These are phyloP conservation scores for Dianthus caryophyllus DNA, from an alignment of 148 eudicot genomes.

Conservation along the genomic window DNA sequence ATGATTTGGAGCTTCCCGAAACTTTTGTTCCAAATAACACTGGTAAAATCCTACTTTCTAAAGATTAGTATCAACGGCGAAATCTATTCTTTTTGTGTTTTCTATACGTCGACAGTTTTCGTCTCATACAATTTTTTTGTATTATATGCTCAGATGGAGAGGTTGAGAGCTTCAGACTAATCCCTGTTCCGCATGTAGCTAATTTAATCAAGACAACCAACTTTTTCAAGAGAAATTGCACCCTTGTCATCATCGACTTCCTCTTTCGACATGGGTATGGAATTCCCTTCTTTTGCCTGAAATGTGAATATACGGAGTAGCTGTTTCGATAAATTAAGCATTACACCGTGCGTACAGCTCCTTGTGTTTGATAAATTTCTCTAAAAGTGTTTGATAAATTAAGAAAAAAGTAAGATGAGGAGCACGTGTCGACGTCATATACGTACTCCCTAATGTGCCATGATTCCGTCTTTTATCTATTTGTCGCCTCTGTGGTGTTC, in stretches of 20 bases:
- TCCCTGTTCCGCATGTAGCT: conserved; percentile 56
- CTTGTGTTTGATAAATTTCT: too few species aligned
- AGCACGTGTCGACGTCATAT: too few species aligned
- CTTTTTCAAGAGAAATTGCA: conserved; percentile 74
- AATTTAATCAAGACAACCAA: conserved; percentile 51
- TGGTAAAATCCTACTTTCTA: conserved; percentile 37
- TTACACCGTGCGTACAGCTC: too few species aligned
- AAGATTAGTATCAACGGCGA: too few species aligned
- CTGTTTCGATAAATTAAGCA: too few species aligned
- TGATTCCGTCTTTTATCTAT: too few species aligned
- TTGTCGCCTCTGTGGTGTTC: neutral
- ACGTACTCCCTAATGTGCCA: too few species aligned
- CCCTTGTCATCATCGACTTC: conserved; percentile 91
- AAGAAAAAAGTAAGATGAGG: too few species aligned
- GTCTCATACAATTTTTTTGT: conserved; percentile 1
- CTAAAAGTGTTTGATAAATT: too few species aligned
- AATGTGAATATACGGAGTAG: too few species aligned
- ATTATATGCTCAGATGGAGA: conserved; percentile 69
- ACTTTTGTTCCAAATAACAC: conserved; percentile 59
- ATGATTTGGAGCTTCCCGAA: conserved; percentile 92
- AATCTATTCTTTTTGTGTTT: too few species aligned
- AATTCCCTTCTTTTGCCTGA: neutral
- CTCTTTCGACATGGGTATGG: conserved; percentile 89
- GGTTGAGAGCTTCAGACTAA: conserved; percentile 77
- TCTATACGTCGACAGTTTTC: conserved; percentile 1